phyloP scores from a whole-genome alignment of 169 alveolate species.

The Cystoisospora suis region DNA sequence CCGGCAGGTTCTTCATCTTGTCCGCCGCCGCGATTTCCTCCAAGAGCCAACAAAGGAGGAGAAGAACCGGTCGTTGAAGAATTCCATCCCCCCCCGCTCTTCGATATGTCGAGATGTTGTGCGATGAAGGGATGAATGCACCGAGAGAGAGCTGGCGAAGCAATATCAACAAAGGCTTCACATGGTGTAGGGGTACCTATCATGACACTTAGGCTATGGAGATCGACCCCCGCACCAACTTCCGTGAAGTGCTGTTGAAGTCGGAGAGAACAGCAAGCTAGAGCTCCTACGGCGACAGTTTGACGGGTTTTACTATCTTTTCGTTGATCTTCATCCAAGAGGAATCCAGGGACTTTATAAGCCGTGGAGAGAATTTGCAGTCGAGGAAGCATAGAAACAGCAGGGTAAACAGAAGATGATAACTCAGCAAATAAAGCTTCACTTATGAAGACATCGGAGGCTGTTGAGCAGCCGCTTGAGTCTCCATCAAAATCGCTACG shows the following conservation, averaged over 20 bases:
- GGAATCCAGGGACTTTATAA: background rate
- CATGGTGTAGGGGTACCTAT: slow-evolving; percentile 30
- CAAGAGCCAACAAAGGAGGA: too few species aligned
- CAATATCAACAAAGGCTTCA: background rate
- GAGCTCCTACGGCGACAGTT: background rate
- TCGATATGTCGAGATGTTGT: too few species aligned
- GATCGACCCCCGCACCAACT: slow-evolving; percentile 6
- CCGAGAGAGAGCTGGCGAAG: background rate
- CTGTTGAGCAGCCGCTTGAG: background rate
- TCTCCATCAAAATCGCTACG: too few species aligned
- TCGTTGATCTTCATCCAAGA: slow-evolving; percentile 10
- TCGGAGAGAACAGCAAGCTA: background rate
- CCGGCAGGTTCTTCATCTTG: too few species aligned
- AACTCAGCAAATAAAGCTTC: background rate
- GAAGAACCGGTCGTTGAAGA: too few species aligned
- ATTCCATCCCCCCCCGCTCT: too few species aligned
- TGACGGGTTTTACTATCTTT: background rate
- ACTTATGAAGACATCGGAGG: background rate
- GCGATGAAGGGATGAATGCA: background rate
- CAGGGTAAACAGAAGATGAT: background rate
- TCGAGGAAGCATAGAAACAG: slow-evolving; percentile 11
- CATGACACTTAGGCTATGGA: slow-evolving; percentile 5
- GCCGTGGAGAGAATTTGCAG: slow-evolving; percentile 39
- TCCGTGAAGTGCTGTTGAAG: background rate
- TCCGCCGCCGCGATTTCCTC: too few species aligned